phyloP scores from a whole-genome alignment of 1,284 basidiomycete genomes.

The Apiotrichum akiyoshidainum region DNA sequence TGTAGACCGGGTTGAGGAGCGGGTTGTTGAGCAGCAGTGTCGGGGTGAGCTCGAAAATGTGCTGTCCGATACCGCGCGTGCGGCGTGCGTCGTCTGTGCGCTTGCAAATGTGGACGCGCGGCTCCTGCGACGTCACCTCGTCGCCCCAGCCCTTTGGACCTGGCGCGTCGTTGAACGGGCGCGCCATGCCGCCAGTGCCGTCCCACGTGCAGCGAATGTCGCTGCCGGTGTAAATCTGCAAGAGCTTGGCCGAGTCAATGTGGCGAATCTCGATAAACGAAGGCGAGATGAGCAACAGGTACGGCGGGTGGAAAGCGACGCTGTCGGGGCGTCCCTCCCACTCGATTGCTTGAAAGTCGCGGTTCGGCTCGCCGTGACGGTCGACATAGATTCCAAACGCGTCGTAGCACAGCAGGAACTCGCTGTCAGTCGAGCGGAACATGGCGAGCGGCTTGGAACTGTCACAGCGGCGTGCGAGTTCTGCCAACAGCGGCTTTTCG shows the following conservation, averaged over 20 bases:
- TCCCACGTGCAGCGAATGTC: conserved; percentile 83
- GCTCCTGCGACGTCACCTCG: conserved; percentile 47
- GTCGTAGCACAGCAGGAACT: conserved; percentile 90
- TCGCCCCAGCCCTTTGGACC: conserved; percentile 48
- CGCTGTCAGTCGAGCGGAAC: conserved; percentile 81
- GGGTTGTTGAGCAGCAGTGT: conserved; percentile 50
- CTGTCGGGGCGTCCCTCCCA: conserved; percentile 91
- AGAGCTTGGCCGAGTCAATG: conserved; percentile 74
- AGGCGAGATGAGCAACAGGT: conserved; percentile 83
- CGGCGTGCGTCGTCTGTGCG: conserved; percentile 24
- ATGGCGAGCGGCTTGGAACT: conserved; percentile 77
- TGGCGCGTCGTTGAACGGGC: conserved; percentile 31
- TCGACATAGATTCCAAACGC: conserved; percentile 71
- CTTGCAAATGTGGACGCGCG: conserved; percentile 50
- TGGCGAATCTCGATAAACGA: conserved; percentile 92
- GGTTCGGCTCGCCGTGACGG: conserved; percentile 73
- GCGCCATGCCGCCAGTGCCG: conserved; percentile 39
- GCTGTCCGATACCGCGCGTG: conserved; percentile 43
- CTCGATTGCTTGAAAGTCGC: conserved; percentile 69
- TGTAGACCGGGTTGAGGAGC: conserved; percentile 41
- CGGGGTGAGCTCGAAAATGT: conserved; percentile 51
- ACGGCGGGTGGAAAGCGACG: conserved; percentile 82
- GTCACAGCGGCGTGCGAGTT: conserved; percentile 76
- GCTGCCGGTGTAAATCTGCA: conserved; percentile 79
- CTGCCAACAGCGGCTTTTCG: conserved; percentile 69